phyloP scores from a whole-genome alignment of 108 stramenopile genomes.

The Discostella stelligeroides region DNA sequence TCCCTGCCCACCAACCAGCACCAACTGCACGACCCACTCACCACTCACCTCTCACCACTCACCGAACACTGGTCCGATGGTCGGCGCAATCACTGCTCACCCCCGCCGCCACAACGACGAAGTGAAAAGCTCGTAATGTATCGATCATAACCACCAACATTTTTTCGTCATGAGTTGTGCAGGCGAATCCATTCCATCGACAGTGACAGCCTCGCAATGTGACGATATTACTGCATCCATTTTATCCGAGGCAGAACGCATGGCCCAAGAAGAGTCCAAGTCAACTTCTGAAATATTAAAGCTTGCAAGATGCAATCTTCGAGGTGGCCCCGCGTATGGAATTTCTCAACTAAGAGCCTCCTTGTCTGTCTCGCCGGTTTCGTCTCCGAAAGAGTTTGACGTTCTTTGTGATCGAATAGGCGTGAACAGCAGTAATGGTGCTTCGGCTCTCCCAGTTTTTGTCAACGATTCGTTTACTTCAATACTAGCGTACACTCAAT shows the following conservation, averaged over 20 bases:
- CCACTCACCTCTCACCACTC: no score
- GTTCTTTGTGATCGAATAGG: background rate
- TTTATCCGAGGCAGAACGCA: constrained; percentile 28
- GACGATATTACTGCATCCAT: constrained; percentile 31
- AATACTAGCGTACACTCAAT: background rate
- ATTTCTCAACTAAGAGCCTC: background rate
- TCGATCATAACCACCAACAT: no score
- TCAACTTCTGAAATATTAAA: constrained; percentile 30
- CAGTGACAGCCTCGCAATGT: constrained; percentile 5
- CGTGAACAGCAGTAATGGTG: no score
- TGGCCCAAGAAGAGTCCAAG: constrained; percentile 18
- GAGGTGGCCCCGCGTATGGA: background rate
- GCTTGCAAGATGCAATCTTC: constrained; percentile 20
- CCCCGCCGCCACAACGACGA: no score
- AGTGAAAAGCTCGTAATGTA: no score
- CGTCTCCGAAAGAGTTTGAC: background rate
- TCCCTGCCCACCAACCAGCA: no score
- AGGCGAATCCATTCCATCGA: background rate
- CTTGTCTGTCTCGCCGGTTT: background rate
- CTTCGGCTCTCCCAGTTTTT: background rate
- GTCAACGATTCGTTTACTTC: background rate
- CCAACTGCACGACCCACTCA: no score
- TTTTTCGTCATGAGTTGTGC: no score
- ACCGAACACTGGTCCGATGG: no score
- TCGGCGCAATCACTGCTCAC: no score